Percentiles rank a stretch among this genome's conserved stretches.
Evolutionary conservation across 2,329 filamentous ascomycete species (phyloP).

Genomic region (Fusarium algeriense): DNA sequence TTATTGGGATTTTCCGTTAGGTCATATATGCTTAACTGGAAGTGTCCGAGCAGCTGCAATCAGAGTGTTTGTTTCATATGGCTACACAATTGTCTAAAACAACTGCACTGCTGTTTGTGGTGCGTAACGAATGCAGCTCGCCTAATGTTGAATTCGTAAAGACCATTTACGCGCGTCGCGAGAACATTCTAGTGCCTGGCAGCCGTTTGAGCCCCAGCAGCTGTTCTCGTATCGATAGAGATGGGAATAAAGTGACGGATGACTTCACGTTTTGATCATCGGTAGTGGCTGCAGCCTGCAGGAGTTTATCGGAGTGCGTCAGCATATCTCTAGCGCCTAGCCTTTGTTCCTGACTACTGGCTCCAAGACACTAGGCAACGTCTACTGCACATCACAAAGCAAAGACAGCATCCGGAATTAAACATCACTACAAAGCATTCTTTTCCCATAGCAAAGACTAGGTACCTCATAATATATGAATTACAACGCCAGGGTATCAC

Average conservation of each 20-base stretch:
- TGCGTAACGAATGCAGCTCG: constrained; percentile 30
- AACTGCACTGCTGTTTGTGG: neutral
- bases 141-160: constrained; percentile 15
- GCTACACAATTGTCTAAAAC: neutral
- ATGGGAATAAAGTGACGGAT: neutral
- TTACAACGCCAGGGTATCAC: constrained; percentile 2
- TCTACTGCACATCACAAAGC: too few relatives aligned
- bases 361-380: neutral
- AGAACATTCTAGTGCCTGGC: neutral
- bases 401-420: too few relatives aligned
- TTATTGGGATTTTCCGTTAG: neutral
- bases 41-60: neutral
- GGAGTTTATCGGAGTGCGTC: too few relatives aligned
- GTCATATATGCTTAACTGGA: neutral
- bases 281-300: constrained; percentile 5
- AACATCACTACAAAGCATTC: too few relatives aligned
- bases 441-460: neutral
- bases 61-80: neutral
- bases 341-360: neutral
- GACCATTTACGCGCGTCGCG: neutral
- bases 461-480: neutral
- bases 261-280: constrained; percentile 2
- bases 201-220: neutral
- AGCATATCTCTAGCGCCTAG: neutral
- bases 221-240: neutral